Conservation (phyloP, 495 filamentous ascomycete species). For the Physcia stellaris region DNA sequence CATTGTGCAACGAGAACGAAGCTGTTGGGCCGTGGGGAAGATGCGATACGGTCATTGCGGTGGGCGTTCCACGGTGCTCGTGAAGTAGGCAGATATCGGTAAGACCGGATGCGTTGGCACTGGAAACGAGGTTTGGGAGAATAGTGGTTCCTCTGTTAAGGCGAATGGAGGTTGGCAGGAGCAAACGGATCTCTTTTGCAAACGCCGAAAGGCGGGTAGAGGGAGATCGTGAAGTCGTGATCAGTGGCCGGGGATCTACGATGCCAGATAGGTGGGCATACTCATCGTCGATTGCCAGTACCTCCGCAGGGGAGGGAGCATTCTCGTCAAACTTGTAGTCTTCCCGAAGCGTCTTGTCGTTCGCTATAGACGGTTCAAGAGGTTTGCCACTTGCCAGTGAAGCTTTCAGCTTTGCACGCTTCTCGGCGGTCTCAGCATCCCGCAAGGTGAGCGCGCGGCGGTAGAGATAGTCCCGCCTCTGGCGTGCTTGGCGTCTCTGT, state of each 20-base stretch:
- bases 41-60: constrained; percentile 78
- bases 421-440: constrained; percentile 85
- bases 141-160: constrained; percentile 86
- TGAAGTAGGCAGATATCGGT: constrained; percentile 81
- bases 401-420: constrained; percentile 71
- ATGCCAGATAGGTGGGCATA: constrained; percentile 75
- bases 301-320: constrained; percentile 42
- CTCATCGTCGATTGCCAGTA: constrained; percentile 78
- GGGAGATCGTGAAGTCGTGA: constrained; percentile 83
- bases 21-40: constrained; percentile 89
- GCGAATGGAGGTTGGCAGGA: constrained; percentile 81
- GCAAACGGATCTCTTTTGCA: constrained; percentile 86
- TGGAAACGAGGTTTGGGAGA: constrained; percentile 67
- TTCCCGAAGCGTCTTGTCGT: constrained; percentile 71
- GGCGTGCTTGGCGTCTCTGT: constrained; percentile 55
- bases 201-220: constrained; percentile 74
- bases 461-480: constrained; percentile 91
- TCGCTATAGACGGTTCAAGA: constrained; percentile 72
- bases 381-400: constrained; percentile 77
- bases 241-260: constrained; percentile 74
- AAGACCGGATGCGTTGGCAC: constrained; percentile 62
- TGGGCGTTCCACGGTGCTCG: constrained; percentile 88
- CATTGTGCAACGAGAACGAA: constrained; percentile 86
- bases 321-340: constrained; percentile 94
- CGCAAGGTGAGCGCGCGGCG: constrained; percentile 65